phyloP scores from a whole-genome alignment of 108 stramenopile species.

The Aurantiochytrium sp. region DNA sequence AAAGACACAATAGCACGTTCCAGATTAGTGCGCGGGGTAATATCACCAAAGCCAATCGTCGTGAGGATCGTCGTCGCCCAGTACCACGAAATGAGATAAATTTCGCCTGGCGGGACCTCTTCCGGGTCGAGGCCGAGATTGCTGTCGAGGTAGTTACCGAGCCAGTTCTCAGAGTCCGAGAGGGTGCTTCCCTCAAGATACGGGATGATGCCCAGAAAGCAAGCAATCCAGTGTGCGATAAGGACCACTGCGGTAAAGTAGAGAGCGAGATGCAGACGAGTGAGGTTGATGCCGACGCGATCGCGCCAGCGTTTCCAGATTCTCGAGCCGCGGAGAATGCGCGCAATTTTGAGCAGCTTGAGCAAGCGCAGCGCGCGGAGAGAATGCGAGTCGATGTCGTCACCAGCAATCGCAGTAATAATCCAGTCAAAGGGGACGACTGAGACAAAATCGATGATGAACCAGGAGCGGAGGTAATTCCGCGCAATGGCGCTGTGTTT shows the following conservation, averaged over 20 bases:
- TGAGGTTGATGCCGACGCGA: not conserved
- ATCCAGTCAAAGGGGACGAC: not conserved
- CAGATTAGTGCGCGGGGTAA: not conserved
- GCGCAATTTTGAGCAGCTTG: not conserved
- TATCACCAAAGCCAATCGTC: not conserved
- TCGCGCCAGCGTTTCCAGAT: conserved; percentile 4
- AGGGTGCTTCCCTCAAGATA: not conserved
- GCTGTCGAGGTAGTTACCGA: not conserved
- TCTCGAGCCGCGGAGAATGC: not conserved
- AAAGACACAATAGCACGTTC: not conserved
- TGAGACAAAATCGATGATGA: not conserved
- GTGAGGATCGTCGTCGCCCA: not conserved
- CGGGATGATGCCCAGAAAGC: not conserved
- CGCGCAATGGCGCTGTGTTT: not conserved
- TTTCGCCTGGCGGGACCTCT: not conserved
- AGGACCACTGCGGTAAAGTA: not conserved
- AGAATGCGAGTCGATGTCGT: not conserved
- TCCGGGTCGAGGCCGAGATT: not conserved
- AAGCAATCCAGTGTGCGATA: conserved; percentile 12
- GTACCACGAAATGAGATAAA: not conserved
- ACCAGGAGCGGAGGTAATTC: not conserved
- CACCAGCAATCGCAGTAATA: not conserved
- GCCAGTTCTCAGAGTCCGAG: not conserved
- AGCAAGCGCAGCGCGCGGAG: conserved; percentile 8
- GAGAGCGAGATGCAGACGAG: not conserved